phyloP scores from a whole-genome alignment of 2,329 filamentous ascomycete genomes.

The Helotiales sp. region DNA sequence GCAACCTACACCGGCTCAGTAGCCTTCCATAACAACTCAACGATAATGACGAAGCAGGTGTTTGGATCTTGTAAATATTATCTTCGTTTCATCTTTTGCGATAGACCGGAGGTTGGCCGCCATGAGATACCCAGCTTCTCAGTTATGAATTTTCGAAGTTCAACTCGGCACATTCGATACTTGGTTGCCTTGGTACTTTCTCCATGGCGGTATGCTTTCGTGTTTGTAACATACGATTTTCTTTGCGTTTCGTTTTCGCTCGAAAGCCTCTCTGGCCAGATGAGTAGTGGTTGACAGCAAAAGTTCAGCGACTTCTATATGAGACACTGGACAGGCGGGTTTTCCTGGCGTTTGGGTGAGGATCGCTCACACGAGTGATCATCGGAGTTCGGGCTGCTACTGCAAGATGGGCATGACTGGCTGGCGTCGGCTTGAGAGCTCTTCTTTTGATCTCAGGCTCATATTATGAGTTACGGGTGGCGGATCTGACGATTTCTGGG shows the following conservation, averaged over 20 bases:
- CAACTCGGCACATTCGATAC: conserved; percentile 16
- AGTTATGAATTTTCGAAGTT: conserved; percentile 20
- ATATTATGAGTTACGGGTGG: conserved; percentile 21
- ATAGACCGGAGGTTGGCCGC: conserved; percentile 30
- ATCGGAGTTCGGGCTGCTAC: conserved; percentile 28
- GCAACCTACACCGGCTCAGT: conserved; percentile 32
- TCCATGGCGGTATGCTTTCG: conserved; percentile 24
- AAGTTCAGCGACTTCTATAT: conserved; percentile 35
- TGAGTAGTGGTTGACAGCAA: conserved; percentile 32
- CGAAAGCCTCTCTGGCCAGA: conserved; percentile 28
- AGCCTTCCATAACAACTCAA: conserved; percentile 17
- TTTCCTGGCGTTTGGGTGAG: conserved; percentile 28
- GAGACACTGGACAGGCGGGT: conserved; percentile 34
- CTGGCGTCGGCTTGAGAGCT: conserved; percentile 32
- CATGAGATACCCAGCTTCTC: conserved; percentile 24
- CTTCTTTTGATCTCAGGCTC: conserved; percentile 26
- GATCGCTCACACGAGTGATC: conserved; percentile 28
- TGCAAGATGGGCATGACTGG: conserved; percentile 31
- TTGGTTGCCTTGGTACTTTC: conserved; percentile 17
- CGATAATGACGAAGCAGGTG: conserved; percentile 17
- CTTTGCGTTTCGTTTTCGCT: conserved; percentile 26
- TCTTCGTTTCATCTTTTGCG: conserved; percentile 28
- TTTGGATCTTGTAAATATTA: conserved; percentile 37
- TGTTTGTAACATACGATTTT: conserved; percentile 38
- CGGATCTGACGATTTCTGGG: conserved; percentile 12